Conservation (phyloP, 306 rosid species). For the Casuarina cunninghamiana region DNA sequence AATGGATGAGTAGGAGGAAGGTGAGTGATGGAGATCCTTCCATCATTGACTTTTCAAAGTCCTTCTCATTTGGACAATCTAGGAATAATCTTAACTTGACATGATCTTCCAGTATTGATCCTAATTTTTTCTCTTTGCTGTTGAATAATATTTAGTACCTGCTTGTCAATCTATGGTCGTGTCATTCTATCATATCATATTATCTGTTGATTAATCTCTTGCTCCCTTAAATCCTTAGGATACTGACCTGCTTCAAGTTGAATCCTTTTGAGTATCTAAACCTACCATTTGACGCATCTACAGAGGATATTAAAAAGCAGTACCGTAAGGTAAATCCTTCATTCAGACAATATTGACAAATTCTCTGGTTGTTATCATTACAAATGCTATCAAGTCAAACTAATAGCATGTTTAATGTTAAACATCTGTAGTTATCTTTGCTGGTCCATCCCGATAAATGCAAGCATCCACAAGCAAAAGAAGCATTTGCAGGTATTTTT, state of each 20-base stretch:
- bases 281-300: slow-evolving; percentile 70
- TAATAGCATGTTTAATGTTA: slow-evolving; percentile 18
- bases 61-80: neutral
- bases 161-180: slow-evolving; percentile 10
- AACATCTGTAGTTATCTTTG: slow-evolving; percentile 67
- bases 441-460: slow-evolving; percentile 99
- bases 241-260: slow-evolving; percentile 89
- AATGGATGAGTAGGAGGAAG: no score
- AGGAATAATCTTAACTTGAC: neutral
- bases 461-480: slow-evolving; percentile 97
- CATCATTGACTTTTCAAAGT: no score
- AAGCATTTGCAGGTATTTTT: slow-evolving; percentile 86
- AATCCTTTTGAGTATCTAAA: slow-evolving; percentile 82
- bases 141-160: neutral
- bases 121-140: neutral
- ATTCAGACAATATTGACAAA: slow-evolving; percentile 10
- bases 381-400: neutral
- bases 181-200: slow-evolving; percentile 7
- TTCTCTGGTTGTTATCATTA: slow-evolving; percentile 12
- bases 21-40: no score
- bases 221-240: slow-evolving; percentile 41
- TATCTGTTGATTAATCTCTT: slow-evolving; percentile 29
- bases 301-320: slow-evolving; percentile 82
- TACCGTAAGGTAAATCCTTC: slow-evolving; percentile 76
- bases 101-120: neutral